Conservation (phyloP, 1,139 yeast species). For the Pneumocystis carinii region DNA sequence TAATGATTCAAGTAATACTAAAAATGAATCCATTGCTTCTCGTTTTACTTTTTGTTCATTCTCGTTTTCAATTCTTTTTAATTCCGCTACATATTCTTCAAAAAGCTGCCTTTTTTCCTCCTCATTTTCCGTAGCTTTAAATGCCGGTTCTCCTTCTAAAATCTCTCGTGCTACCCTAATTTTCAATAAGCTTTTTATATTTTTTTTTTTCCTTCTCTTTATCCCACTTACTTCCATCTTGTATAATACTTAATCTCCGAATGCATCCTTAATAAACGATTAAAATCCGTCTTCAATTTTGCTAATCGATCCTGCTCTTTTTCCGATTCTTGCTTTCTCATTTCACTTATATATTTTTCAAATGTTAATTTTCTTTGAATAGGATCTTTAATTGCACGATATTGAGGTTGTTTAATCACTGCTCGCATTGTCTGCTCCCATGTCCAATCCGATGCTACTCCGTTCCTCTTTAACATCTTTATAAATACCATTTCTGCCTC, state of each 20-base stretch:
- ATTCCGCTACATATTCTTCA: constrained; percentile 32
- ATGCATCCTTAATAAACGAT: constrained; percentile 28
- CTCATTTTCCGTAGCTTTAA: constrained; percentile 41
- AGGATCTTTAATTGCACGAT: constrained; percentile 57
- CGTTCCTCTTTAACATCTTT: constrained; percentile 36
- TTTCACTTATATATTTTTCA: constrained; percentile 46
- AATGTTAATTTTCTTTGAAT: constrained; percentile 44
- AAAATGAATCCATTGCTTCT: constrained; percentile 16
- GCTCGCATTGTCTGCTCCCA: constrained; percentile 53
- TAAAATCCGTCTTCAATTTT: constrained; percentile 41
- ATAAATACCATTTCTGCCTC: constrained; percentile 36
- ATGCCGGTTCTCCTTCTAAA: constrained; percentile 54
- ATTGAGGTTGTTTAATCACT: constrained; percentile 44
- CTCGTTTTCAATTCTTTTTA: constrained; percentile 26
- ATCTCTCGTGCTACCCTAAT: constrained; percentile 8
- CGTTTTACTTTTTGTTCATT: constrained; percentile 15
- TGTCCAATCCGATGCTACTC: constrained; percentile 63
- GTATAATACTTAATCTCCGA: constrained; percentile 40
- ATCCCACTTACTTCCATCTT: constrained; percentile 36
- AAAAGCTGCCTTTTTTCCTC: constrained; percentile 35
- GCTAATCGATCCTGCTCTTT: constrained; percentile 40
- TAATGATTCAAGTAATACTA: constrained; percentile 19
- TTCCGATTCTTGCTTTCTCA: constrained; percentile 40
- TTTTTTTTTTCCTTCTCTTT: no score
- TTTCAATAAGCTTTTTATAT: background rate